Evolutionary conservation across 176 grass and related monocot species (phyloP).

Genomic region (Leersia perrieri): DNA sequence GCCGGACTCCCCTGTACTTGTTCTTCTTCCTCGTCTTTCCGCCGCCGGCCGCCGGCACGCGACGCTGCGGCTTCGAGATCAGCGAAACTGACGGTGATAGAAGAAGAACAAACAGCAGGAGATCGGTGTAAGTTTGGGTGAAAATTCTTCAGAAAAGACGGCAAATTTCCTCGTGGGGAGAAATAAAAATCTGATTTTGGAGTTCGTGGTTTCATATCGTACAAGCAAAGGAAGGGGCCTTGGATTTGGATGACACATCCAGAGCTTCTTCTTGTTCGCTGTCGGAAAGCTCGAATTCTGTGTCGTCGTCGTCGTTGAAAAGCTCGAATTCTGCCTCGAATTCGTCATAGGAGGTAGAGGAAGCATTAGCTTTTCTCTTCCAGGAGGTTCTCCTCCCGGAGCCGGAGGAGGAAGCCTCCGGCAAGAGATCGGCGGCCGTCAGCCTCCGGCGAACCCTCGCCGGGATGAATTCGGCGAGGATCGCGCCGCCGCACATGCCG

Average conservation of each 20-base stretch:
- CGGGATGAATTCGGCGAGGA: conserved; percentile 28
- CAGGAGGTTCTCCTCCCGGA: background rate
- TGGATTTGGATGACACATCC: background rate
- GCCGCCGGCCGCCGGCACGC: background rate
- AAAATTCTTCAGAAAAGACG: background rate
- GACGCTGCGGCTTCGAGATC: background rate
- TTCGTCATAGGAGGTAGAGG: background rate
- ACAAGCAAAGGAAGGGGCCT: background rate
- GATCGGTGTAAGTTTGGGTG: background rate
- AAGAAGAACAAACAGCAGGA: background rate
- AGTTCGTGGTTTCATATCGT: background rate
- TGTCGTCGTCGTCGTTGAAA: background rate
- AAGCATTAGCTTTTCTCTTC: background rate
- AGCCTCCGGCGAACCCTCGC: conserved; percentile 11
- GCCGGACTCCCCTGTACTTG: conserved; percentile 49
- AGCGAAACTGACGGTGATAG: background rate
- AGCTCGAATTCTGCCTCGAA: conserved; percentile 28
- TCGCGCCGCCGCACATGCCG: conserved; percentile 57
- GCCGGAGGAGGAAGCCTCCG: background rate
- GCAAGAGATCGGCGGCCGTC: conserved; percentile 30
- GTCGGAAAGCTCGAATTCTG: conserved; percentile 1
- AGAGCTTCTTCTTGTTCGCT: background rate
- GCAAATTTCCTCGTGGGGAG: background rate
- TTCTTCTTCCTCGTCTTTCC: background rate
- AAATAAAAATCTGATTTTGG: no score